Conservation (phyloP, 371 early-diverging fungal species). For the Apophysomyces sp. region DNA sequence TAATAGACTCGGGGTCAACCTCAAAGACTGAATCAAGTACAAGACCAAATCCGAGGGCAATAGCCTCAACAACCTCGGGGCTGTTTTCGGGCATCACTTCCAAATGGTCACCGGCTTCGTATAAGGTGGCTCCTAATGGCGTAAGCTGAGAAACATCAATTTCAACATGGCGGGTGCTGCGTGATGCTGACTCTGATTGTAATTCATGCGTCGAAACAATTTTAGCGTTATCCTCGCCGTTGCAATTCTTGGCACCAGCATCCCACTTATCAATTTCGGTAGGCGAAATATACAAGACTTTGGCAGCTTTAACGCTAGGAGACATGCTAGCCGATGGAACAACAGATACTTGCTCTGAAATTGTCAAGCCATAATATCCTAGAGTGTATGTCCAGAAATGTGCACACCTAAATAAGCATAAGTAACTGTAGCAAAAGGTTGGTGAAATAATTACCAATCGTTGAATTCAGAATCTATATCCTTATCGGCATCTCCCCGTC, state of each 20-base stretch:
- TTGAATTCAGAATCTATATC: slow-evolving; percentile 53
- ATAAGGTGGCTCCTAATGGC: slow-evolving; percentile 21
- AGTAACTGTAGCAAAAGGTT: background rate
- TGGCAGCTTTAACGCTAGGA: background rate
- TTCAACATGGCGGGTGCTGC: slow-evolving; percentile 52
- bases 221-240: slow-evolving; percentile 28
- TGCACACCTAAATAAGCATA: slow-evolving; percentile 23
- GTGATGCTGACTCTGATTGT: slow-evolving; percentile 31
- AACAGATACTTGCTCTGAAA: slow-evolving; percentile 28
- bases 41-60: slow-evolving; percentile 48
- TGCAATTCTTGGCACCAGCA: slow-evolving; percentile 21
- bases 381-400: slow-evolving; percentile 44
- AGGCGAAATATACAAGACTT: slow-evolving; percentile 28
- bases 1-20: slow-evolving; percentile 30
- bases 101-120: slow-evolving; percentile 57
- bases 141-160: slow-evolving; percentile 33
- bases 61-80: slow-evolving; percentile 30
- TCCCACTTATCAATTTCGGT: slow-evolving; percentile 28
- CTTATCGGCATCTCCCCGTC: slow-evolving; percentile 53
- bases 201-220: slow-evolving; percentile 32
- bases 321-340: slow-evolving; percentile 29
- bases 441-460: slow-evolving; percentile 27
- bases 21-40: slow-evolving; percentile 56
- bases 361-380: slow-evolving; percentile 28
- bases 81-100: slow-evolving; percentile 55